Conservation (phyloP, 1,139 yeast species). For the Yamadazyma oceani region DNA sequence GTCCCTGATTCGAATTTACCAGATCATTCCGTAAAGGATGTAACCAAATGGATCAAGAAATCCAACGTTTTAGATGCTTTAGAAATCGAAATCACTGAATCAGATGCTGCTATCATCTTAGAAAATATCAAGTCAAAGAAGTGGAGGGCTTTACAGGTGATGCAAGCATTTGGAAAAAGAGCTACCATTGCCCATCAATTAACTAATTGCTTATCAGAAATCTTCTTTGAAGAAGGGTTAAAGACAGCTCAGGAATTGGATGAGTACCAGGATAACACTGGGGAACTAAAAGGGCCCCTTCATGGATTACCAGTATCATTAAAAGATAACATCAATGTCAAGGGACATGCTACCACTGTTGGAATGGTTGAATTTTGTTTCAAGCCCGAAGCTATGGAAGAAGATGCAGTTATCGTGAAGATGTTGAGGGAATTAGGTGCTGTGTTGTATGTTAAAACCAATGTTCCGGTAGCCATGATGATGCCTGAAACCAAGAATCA, state of each 20-base stretch:
- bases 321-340: constrained; percentile 56
- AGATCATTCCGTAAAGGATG: constrained; percentile 28
- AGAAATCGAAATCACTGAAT: constrained; percentile 39
- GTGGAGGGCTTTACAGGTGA: constrained; percentile 26
- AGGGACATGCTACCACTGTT: constrained; percentile 52
- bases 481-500: constrained; percentile 39
- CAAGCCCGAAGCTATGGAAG: constrained; percentile 28
- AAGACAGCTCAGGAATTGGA: constrained; percentile 29
- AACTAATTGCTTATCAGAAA: constrained; percentile 36
- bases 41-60: constrained; percentile 32
- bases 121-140: constrained; percentile 29
- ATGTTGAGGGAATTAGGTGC: constrained; percentile 31
- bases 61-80: constrained; percentile 23
- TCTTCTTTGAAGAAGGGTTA: constrained; percentile 36
- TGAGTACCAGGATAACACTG: constrained; percentile 24
- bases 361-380: constrained; percentile 42
- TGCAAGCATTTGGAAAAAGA: constrained; percentile 32
- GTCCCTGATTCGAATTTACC: constrained; percentile 35
- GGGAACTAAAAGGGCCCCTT: constrained; percentile 29
- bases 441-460: constrained; percentile 34
- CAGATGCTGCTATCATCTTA: constrained; percentile 36
- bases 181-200: constrained; percentile 50
- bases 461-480: constrained; percentile 40
- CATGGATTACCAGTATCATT: constrained; percentile 74
- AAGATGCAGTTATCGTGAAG: constrained; percentile 28